A percentile compares a stretch with the other conserved stretches of the same genome.
These are phyloP conservation scores for Carex myosuroides DNA, from an alignment of 176 grass and related monocot species.

Conservation along the genomic window DNA sequence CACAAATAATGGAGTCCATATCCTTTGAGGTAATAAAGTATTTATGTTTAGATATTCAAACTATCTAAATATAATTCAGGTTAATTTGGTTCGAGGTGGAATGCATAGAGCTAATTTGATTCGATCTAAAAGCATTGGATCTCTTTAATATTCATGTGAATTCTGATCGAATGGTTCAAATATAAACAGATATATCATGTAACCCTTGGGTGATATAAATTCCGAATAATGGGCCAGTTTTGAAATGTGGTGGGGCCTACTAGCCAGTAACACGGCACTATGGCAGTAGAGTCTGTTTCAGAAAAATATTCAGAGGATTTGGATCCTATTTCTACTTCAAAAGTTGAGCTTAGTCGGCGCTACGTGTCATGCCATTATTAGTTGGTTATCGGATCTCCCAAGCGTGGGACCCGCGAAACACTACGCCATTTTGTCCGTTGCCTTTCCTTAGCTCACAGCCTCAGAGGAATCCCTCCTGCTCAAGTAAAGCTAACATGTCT, in stretches of 20 bases:
- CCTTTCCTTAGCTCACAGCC: constrained; percentile 1
- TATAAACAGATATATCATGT: too few relatives aligned
- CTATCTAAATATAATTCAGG: too few relatives aligned
- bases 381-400: constrained; percentile 9
- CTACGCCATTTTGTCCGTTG: constrained; percentile 19
- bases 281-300: background rate
- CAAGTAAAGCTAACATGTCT: constrained; percentile 46
- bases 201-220: too few relatives aligned
- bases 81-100: too few relatives aligned
- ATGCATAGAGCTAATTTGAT: too few relatives aligned
- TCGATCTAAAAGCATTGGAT: too few relatives aligned
- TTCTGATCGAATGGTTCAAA: too few relatives aligned
- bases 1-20: too few relatives aligned
- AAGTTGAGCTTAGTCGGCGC: constrained; percentile 13
- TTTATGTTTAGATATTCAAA: too few relatives aligned
- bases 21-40: too few relatives aligned
- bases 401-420: background rate
- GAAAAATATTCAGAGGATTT: background rate
- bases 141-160: too few relatives aligned
- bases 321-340: background rate
- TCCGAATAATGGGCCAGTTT: too few relatives aligned
- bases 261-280: background rate
- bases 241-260: background rate
- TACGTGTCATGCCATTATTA: constrained; percentile 26
- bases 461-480: constrained; percentile 43